These are phyloP conservation scores for Tubosaeta sp. DNA, from an alignment of 768 basidiomycete species.

Conservation along the genomic window DNA sequence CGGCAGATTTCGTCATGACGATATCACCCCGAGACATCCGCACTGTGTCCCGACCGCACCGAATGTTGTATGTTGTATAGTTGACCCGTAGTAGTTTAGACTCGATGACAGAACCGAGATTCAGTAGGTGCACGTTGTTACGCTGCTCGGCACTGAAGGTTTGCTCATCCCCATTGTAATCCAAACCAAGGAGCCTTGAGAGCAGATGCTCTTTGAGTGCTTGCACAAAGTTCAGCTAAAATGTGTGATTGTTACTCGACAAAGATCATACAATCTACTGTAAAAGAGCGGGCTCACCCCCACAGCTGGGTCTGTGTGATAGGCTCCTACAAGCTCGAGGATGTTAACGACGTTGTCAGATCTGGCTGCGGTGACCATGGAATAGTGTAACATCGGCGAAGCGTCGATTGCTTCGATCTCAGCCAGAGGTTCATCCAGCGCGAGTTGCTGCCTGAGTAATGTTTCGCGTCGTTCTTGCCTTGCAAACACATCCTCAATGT, in stretches of 20 bases:
- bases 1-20: conserved; percentile 8
- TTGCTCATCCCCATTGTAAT: not conserved
- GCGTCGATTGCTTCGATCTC: too few species aligned
- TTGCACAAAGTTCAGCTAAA: not conserved
- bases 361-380: too few species aligned
- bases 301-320: too few species aligned
- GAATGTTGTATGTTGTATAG: conserved; percentile 20
- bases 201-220: conserved; percentile 23
- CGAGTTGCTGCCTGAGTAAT: not conserved
- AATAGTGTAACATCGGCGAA: too few species aligned
- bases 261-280: too few species aligned
- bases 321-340: too few species aligned
- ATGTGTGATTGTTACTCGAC: too few species aligned
- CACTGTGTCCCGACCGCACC: conserved; percentile 6
- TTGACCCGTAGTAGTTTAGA: not conserved
- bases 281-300: too few species aligned
- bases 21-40: not conserved
- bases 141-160: not conserved
- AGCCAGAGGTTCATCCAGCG: too few species aligned
- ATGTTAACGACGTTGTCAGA: too few species aligned
- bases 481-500: not conserved
- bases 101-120: not conserved
- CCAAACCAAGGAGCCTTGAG: conserved; percentile 2
- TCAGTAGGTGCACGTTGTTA: not conserved
- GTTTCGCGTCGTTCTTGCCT: conserved; percentile 7